Conservation (phyloP, 2,329 filamentous ascomycete genomes). For the Geoglossum cookeanum region DNA sequence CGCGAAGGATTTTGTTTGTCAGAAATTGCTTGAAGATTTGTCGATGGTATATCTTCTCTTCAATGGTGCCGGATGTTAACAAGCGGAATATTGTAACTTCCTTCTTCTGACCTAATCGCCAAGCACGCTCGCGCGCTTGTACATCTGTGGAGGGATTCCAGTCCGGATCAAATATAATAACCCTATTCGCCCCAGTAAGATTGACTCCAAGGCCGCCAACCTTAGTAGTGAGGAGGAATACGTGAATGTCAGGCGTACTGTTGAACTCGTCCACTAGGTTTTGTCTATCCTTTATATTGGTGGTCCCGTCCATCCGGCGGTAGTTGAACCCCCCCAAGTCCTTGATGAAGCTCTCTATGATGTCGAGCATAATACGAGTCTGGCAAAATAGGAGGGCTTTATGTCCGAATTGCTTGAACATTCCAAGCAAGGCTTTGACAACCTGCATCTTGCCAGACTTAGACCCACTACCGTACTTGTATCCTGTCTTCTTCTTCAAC, state of each 20-base stretch:
- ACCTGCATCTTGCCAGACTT: slow-evolving; percentile 95
- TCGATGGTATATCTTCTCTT: slow-evolving; percentile 97
- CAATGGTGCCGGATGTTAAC: slow-evolving; percentile 96
- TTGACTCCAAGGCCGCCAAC: slow-evolving; percentile 90
- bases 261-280: slow-evolving; percentile 87
- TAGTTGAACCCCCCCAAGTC: slow-evolving; percentile 53
- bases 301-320: slow-evolving; percentile 83
- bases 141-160: slow-evolving; percentile 97
- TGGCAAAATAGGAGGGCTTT: slow-evolving; percentile 90
- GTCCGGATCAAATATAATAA: slow-evolving; percentile 96
- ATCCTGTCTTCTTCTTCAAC: slow-evolving; percentile 38
- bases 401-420: slow-evolving; percentile 85
- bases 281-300: slow-evolving; percentile 75
- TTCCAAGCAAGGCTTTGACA: slow-evolving; percentile 64
- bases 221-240: slow-evolving; percentile 89
- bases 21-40: slow-evolving; percentile 98
- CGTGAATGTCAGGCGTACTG: slow-evolving; percentile 53
- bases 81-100: slow-evolving; percentile 92
- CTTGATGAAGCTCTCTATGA: slow-evolving; percentile 64
- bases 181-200: slow-evolving; percentile 79
- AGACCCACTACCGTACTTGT: slow-evolving; percentile 56
- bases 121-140: slow-evolving; percentile 86
- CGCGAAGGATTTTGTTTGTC: slow-evolving; percentile 86
- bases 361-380: slow-evolving; percentile 86
- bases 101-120: slow-evolving; percentile 85